These are phyloP conservation scores for Tylopilus vinaceipallidus DNA, from an alignment of 768 basidiomycete genomes.

Conservation along the genomic window DNA sequence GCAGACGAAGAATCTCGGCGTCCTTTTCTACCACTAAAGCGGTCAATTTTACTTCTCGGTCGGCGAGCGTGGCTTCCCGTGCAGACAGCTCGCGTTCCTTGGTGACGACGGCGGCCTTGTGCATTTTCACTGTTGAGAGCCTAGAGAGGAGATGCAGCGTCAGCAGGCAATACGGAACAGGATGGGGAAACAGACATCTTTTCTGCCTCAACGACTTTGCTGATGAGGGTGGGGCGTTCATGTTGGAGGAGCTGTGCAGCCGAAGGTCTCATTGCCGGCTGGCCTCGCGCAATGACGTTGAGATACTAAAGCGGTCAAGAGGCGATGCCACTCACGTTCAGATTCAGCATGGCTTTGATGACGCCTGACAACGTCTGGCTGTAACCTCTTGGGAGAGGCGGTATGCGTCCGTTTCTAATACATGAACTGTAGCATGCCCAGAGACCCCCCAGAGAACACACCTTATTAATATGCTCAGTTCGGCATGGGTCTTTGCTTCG, in stretches of 20 bases:
- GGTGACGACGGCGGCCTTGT: conserved; percentile 51
- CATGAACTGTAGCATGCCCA: not conserved
- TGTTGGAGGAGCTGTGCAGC: conserved; percentile 78
- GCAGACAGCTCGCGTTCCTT: conserved; percentile 64
- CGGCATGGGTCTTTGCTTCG: conserved; percentile 86
- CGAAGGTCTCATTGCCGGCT: conserved; percentile 88
- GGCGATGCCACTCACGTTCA: conserved; percentile 58
- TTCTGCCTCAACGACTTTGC: conserved; percentile 73
- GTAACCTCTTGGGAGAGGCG: conserved; percentile 83
- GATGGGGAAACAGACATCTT: conserved; percentile 54
- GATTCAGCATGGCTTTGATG: conserved; percentile 84
- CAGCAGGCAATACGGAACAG: not conserved
- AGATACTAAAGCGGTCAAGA: not conserved
- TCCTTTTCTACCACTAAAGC: conserved; percentile 56
- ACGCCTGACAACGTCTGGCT: conserved; percentile 67
- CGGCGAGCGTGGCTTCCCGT: conserved; percentile 53
- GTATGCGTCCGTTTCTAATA: conserved; percentile 80
- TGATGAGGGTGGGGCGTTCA: conserved; percentile 68
- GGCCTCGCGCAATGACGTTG: not conserved
- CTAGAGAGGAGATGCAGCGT: conserved; percentile 33
- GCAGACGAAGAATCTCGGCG: conserved; percentile 51
- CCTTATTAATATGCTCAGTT: conserved; percentile 82
- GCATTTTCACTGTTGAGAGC: conserved; percentile 61
- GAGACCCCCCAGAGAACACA: conserved; percentile 28
- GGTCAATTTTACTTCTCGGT: conserved; percentile 53